Evolutionary conservation across 768 basidiomycete genomes (phyloP).

Genomic region (Suillus placidus): DNA sequence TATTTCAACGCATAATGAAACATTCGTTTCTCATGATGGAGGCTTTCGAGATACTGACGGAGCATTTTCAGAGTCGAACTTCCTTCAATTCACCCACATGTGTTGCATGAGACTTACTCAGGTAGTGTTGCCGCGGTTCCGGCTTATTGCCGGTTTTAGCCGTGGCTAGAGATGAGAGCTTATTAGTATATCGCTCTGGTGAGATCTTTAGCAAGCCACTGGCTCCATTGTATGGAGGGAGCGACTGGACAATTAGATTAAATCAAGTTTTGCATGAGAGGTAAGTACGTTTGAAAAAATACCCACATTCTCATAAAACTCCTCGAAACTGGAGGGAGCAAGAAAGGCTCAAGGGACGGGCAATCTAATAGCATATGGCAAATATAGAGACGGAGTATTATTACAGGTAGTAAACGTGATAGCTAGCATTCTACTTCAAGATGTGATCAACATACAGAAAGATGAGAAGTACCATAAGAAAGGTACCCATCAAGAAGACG

Average conservation of each 20-base stretch:
- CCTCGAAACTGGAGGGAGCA: not conserved
- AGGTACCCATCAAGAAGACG: not conserved
- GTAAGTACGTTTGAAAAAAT: no score
- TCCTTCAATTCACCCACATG: not conserved
- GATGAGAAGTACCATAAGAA: not conserved
- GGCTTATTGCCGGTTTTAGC: no score
- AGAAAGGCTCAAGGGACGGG: not conserved
- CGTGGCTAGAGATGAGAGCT: no score
- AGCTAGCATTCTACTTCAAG: not conserved
- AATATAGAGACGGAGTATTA: not conserved
- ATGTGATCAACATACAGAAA: not conserved
- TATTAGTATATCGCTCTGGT: no score
- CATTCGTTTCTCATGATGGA: not conserved
- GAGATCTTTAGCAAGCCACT: no score
- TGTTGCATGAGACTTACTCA: not conserved
- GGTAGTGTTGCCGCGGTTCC: no score
- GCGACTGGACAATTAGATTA: no score
- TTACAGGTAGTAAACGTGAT: not conserved
- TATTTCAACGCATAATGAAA: not conserved
- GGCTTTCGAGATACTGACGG: not conserved
- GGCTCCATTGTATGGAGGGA: no score
- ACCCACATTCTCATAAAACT: no score
- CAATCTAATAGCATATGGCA: not conserved
- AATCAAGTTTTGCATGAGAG: no score
- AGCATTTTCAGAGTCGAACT: not conserved